Base-by-base conservation (phyloP, 305 asterid species). In the Nicotiana rustica region DNA sequence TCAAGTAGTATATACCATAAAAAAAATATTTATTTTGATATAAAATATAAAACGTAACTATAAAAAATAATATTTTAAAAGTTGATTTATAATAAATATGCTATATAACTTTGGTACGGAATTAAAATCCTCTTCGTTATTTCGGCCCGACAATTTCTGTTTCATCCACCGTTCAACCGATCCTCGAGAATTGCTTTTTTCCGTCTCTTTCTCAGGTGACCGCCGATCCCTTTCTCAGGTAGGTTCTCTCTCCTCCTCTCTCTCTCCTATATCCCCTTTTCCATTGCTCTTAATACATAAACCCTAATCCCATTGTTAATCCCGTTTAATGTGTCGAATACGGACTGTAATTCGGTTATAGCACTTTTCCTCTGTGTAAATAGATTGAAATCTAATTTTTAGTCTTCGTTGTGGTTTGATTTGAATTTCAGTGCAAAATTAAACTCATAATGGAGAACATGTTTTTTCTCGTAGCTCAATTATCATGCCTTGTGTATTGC, bases 401-500 rank as follows among this genome's bases (percentile, higher is more conserved):
- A 14, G 13, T 19, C 36, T 19, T 21, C 35, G 1, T 21, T 62
- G 67, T 62, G 6, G 25, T 62, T 62, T 62, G 67, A 21, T 15
- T 33, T 33, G 36, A 31, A 31, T 33, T 33, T 41, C 2, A 1
- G 12, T 41, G 10, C 49, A 41, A 41, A 41, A 10, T 41, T 41
- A 41, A 41, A 41, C 47, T 41, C 10, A 7, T 33, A 33, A 9
- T 41, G 47, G 47, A 41, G 47, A 9, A 41, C 47, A 41, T 41
- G 47, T 41, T 41, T 41, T 41, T 41, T 41, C 47, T 70, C 60
- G 5, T 70, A 19, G 35, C 60, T 70, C 35, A 70, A 15, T 49
- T 73, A 14, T 49, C 80, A 19, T 75, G 60, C 65, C 29, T 52
- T 52, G 29, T 75, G 65, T 75, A 52, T 75, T 75, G 64, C 19